Base-by-base conservation (phyloP, 2,329 filamentous ascomycete genomes). In the Fusarium staphyleae region DNA sequence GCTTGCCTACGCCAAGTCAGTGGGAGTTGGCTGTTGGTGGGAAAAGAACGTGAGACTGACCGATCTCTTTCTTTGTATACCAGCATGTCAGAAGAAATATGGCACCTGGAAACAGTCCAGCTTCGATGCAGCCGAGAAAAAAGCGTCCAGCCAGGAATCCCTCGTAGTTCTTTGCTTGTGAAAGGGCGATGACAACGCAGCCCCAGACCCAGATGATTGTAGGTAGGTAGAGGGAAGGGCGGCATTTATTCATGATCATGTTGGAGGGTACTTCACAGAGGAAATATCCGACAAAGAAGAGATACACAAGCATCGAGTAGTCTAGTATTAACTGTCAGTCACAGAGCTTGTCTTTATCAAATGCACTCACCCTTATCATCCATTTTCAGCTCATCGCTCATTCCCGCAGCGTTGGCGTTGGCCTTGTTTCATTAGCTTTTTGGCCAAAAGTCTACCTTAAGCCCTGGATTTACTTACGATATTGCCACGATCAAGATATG, bases 71-170 rank as follows among this genome's bases (percentile, higher is more conserved):
- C 35, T 58, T 58, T 2, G 47, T 55, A 19, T 58, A 58, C 55
- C 55, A 51, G 63, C 51, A 43, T 3, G 55, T 58, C 33, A 58
- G 4, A 4, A 58, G 29, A 10, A 55, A 58, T 9, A 58, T 30
- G 6, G 52, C 81, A 5, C 85, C 86, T 0, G 83, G 85, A 62
- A 85, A 87, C 0, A 88, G 72, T 3, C 86, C 86, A 2, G 86
- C 80, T 70, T 90, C 87, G 11, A 78, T 81, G 18, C 88, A 70
- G 8, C 87, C 86, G 1, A 89, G 76, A 39, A 80, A 76, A 60
- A 88, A 81, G 40, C 80, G 77, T 2, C 79, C 73, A 2, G 70
- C 69, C 5, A 63, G 57, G 28, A 63, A 62, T 3, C 45, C 52
- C 2, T 16, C 13, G 14, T 40, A 18, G 9, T 43, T 41, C 32